Percentiles rank a stretch among this genome's conserved stretches.
Conservation (phyloP, 805 yeast genomes). For the Hanseniaspora hatyaiensis region DNA sequence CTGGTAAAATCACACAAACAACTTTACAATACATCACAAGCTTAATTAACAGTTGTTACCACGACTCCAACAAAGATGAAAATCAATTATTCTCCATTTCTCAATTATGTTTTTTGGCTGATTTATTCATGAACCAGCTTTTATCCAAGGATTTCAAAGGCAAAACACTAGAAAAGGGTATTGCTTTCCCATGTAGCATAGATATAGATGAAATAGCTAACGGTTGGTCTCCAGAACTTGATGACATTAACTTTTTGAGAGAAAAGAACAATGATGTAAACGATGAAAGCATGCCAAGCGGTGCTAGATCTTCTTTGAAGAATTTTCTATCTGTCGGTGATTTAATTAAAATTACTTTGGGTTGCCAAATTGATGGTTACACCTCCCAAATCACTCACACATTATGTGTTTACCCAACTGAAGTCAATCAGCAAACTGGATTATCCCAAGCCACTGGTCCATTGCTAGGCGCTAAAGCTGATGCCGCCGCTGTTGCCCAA, state of each 20-base stretch:
- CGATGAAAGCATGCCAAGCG: slow-evolving; percentile 9
- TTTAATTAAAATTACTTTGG: slow-evolving; percentile 70
- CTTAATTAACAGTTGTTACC: slow-evolving; percentile 65
- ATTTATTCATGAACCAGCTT: slow-evolving; percentile 55
- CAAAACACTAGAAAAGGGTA: slow-evolving; percentile 73
- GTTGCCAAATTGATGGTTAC: slow-evolving; percentile 92
- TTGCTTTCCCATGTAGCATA: slow-evolving; percentile 81
- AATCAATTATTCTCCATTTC: slow-evolving; percentile 41
- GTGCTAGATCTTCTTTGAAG: slow-evolving; percentile 18
- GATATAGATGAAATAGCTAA: slow-evolving; percentile 67
- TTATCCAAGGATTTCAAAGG: slow-evolving; percentile 49
- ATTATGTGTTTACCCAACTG: slow-evolving; percentile 66
- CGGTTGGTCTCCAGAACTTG: slow-evolving; percentile 82
- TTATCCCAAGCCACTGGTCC: slow-evolving; percentile 55
- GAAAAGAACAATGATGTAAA: slow-evolving; percentile 22
- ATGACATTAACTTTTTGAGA: slow-evolving; percentile 37
- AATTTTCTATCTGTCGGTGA: slow-evolving; percentile 51
- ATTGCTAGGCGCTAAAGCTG: slow-evolving; percentile 71
- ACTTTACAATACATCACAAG: slow-evolving; percentile 54
- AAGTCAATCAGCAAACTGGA: slow-evolving; percentile 28
- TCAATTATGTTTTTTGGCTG: slow-evolving; percentile 74
- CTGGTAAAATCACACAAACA: slow-evolving; percentile 82
- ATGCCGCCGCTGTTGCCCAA: slow-evolving; percentile 78
- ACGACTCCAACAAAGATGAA: slow-evolving; percentile 28
- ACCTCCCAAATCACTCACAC: slow-evolving; percentile 82